phyloP scores from a whole-genome alignment of 2,329 filamentous ascomycete genomes.

The Endothia cerciana region DNA sequence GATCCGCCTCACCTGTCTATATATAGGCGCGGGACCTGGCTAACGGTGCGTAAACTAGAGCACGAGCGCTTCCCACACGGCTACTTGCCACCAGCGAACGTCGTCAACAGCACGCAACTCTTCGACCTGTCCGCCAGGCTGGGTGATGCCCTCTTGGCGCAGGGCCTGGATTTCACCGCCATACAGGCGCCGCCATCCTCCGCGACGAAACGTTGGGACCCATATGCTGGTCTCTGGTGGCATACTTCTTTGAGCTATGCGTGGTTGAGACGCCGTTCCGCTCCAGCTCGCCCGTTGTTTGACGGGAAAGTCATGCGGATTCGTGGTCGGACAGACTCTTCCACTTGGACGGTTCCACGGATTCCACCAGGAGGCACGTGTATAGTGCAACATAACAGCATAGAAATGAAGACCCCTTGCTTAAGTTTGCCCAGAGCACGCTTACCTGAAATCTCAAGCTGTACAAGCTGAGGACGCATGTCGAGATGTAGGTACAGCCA shows the following conservation, averaged over 20 bases:
- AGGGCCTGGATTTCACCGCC: slow-evolving; percentile 18
- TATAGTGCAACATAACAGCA: too few species aligned
- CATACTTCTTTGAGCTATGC: neutral
- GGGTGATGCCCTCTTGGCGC: slow-evolving; percentile 14
- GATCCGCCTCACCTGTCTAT: neutral
- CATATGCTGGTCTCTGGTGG: slow-evolving; percentile 4
- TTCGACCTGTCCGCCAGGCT: slow-evolving; percentile 16
- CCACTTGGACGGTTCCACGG: too few species aligned
- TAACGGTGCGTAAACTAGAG: slow-evolving; percentile 10
- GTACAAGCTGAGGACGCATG: too few species aligned
- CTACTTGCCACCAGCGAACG: slow-evolving; percentile 12
- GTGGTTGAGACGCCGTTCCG: neutral
- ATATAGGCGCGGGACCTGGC: neutral
- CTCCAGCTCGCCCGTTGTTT: neutral
- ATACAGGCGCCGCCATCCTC: slow-evolving; percentile 1
- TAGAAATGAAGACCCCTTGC: too few species aligned
- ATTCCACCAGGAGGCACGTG: too few species aligned
- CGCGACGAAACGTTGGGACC: neutral
- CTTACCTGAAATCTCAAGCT: too few species aligned
- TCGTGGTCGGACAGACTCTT: neutral
- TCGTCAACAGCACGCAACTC: slow-evolving; percentile 14
- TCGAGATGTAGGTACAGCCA: too few species aligned
- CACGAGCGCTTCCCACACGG: slow-evolving; percentile 25
- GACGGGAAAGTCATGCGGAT: neutral
- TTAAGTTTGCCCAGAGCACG: too few species aligned